Evolutionary conservation across 2,329 filamentous ascomycete genomes (phyloP).

Genomic region (Endothia cerciana): DNA sequence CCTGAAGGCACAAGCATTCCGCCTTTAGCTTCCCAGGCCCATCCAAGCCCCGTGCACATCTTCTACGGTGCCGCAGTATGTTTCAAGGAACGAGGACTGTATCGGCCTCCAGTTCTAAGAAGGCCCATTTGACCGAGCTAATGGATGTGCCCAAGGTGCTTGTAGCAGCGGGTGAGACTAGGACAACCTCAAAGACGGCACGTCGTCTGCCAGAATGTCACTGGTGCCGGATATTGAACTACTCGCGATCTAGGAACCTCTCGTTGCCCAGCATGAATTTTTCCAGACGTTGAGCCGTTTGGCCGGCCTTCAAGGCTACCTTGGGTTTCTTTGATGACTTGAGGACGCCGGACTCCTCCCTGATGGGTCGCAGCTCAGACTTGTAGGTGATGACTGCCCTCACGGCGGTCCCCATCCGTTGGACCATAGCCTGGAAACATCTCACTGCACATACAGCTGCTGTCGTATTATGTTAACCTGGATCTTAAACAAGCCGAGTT

Average conservation of each 20-base stretch:
- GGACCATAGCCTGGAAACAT: neutral
- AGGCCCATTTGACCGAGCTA: neutral
- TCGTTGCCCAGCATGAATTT: neutral
- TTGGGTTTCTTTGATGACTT: neutral
- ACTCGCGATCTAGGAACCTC: neutral
- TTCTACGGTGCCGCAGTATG: neutral
- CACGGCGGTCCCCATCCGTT: neutral
- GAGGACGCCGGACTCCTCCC: too few relatives aligned
- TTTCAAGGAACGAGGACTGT: neutral
- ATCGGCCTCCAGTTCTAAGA: neutral
- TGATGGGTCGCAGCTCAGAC: too few relatives aligned
- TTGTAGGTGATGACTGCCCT: too few relatives aligned
- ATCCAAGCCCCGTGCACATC: neutral
- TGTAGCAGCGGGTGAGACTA: neutral
- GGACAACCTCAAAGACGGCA: neutral
- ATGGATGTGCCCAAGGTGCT: neutral
- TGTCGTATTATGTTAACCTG: constrained; percentile 6
- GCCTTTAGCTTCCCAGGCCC: neutral
- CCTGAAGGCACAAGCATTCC: neutral
- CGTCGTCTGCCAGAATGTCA: neutral
- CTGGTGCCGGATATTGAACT: neutral
- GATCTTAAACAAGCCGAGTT: constrained; percentile 9
- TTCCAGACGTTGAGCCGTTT: neutral
- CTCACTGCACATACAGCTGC: neutral
- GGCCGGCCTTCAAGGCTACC: neutral